These are phyloP conservation scores for Microcos paniculata DNA, from an alignment of 345 rosid genomes.

Conservation along the genomic window DNA sequence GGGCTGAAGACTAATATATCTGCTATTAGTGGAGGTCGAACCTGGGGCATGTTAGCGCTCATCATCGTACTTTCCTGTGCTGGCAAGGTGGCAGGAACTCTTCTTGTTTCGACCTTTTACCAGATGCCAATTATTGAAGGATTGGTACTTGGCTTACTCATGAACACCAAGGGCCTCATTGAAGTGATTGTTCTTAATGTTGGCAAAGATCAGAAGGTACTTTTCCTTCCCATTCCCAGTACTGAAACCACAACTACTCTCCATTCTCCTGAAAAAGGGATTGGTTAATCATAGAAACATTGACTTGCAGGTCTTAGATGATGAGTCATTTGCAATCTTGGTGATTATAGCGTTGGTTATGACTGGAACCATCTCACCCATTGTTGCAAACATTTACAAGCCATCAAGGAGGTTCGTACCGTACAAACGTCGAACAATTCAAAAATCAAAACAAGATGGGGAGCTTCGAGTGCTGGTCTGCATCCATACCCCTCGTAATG, in stretches of 20 bases:
- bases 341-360: constrained; percentile 69
- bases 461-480: constrained; percentile 70
- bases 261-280: neutral
- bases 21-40: constrained; percentile 36
- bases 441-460: constrained; percentile 61
- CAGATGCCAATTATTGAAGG: constrained; percentile 86
- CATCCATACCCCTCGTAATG: constrained; percentile 83
- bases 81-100: constrained; percentile 76
- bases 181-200: constrained; percentile 93
- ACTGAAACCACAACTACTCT: neutral
- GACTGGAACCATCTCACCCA: constrained; percentile 72
- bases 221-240: neutral
- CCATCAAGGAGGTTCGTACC: constrained; percentile 65
- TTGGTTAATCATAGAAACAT: neutral
- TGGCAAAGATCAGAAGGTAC: constrained; percentile 83
- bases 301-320: constrained; percentile 70
- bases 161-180: constrained; percentile 93
- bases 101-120: constrained; percentile 48
- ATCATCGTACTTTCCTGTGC: constrained; percentile 55
- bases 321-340: constrained; percentile 74
- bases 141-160: constrained; percentile 73
- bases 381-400: constrained; percentile 54
- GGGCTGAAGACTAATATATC: constrained; percentile 74
- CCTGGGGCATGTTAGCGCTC: constrained; percentile 50
- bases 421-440: constrained; percentile 65